A percentile compares a stretch with the other conserved stretches of the same genome.
Evolutionary conservation across 176 grass and related monocot species (phyloP).

Genomic region (Guadua angustifolia): DNA sequence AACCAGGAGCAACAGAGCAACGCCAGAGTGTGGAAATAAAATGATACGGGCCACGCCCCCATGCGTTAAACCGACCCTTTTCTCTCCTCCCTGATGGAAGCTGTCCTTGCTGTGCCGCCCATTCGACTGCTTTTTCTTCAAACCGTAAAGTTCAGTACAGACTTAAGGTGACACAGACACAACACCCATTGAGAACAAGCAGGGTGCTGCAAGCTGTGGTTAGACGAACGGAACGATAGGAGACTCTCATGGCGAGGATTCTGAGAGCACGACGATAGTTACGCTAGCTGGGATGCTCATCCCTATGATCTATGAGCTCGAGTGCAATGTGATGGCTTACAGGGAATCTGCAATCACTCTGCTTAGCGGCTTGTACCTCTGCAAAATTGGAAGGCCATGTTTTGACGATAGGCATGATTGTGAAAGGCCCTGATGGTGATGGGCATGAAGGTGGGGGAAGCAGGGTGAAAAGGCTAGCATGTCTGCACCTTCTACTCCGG

Average conservation of each 20-base stretch:
- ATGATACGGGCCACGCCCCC: conserved; percentile 42
- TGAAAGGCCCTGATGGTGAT: conserved; percentile 35
- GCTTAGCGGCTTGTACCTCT: not conserved
- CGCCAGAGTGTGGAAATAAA: not conserved
- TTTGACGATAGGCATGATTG: conserved; percentile 27
- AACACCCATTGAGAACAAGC: not conserved
- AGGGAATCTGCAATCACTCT: not conserved
- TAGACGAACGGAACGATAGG: not conserved
- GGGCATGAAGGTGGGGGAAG: conserved; percentile 19
- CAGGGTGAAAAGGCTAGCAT: conserved; percentile 17
- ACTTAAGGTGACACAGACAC: not conserved
- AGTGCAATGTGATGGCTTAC: not conserved
- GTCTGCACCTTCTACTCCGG: conserved; percentile 30
- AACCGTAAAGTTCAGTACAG: not conserved
- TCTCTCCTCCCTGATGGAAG: conserved; percentile 14
- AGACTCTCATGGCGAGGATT: not conserved
- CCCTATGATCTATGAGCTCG: not conserved
- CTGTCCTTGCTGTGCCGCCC: conserved; percentile 11
- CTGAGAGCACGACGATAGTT: not conserved
- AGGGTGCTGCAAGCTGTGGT: not conserved
- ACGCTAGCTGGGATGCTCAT: not conserved
- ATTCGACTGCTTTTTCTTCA: not conserved
- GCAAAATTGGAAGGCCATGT: not conserved
- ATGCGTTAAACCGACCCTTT: conserved; percentile 43
- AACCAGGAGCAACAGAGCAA: not conserved